Percentiles rank a stretch among this genome's conserved stretches.
Conservation (phyloP, 1,284 basidiomycete genomes). For the Ganoderma lingzhi region DNA sequence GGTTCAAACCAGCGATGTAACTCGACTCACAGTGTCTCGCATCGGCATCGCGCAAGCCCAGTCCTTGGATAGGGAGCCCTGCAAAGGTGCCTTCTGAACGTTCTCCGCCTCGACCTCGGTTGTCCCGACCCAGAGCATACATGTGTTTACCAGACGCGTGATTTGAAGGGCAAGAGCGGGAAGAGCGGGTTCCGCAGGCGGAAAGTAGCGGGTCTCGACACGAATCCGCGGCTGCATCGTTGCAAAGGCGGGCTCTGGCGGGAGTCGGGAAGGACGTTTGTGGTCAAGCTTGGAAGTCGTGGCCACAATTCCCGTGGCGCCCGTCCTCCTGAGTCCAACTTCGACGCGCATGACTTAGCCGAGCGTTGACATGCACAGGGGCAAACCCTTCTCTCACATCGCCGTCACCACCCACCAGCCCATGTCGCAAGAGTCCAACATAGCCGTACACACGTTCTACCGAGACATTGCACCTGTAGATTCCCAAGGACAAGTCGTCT, state of each 20-base stretch:
- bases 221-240: constrained; percentile 31
- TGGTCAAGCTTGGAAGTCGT: background rate
- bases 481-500: constrained; percentile 41
- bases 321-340: background rate
- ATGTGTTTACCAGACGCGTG: constrained; percentile 74
- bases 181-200: constrained; percentile 52
- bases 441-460: constrained; percentile 17
- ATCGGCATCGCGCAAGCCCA: constrained; percentile 89
- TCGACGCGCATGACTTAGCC: background rate
- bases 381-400: background rate
- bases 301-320: constrained; percentile 1
- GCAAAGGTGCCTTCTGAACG: constrained; percentile 54
- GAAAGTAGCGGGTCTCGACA: constrained; percentile 54
- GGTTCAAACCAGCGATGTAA: constrained; percentile 12
- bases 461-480: constrained; percentile 36
- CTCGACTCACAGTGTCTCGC: constrained; percentile 46
- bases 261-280: background rate
- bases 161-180: constrained; percentile 76
- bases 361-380: background rate
- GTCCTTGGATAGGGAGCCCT: constrained; percentile 72
- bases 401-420: background rate
- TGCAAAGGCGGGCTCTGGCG: background rate
- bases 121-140: constrained; percentile 84
- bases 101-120: constrained; percentile 58
- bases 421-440: constrained; percentile 20